These are phyloP conservation scores for Keithomyces neogunnii DNA, from an alignment of 2,329 filamentous ascomycete genomes.

Conservation along the genomic window DNA sequence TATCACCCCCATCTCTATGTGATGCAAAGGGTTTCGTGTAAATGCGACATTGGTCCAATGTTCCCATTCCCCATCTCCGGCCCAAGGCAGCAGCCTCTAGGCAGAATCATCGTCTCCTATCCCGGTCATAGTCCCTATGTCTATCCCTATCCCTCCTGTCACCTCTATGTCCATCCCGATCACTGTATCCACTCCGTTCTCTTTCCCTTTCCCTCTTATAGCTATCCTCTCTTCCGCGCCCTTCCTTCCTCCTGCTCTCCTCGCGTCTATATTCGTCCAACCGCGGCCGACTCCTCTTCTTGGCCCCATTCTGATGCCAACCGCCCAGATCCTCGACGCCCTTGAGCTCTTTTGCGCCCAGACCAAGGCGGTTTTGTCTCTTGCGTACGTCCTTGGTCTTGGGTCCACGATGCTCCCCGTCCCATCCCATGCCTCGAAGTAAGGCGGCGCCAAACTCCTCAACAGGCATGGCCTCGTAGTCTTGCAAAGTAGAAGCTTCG, in stretches of 20 bases:
- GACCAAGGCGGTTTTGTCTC: constrained; percentile 73
- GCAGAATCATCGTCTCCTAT: constrained; percentile 8
- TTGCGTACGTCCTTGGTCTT: constrained; percentile 56
- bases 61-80: neutral
- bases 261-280: constrained; percentile 42
- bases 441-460: constrained; percentile 91
- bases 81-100: neutral
- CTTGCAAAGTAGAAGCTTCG: constrained; percentile 66
- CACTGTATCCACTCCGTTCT: constrained; percentile 27
- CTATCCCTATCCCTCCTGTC: constrained; percentile 15
- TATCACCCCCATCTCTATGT: too few species aligned
- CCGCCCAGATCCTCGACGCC: constrained; percentile 65
- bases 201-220: constrained; percentile 38
- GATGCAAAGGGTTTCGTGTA: too few species aligned
- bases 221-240: constrained; percentile 31
- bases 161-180: constrained; percentile 18
- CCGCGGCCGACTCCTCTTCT: constrained; percentile 32
- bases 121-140: constrained; percentile 10
- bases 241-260: constrained; percentile 35
- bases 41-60: too few species aligned
- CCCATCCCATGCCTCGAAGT: constrained; percentile 92
- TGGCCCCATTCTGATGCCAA: constrained; percentile 65
- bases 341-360: constrained; percentile 78
- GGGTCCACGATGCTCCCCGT: constrained; percentile 51
- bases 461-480: constrained; percentile 83